phyloP scores from a whole-genome alignment of 2,329 filamentous ascomycete species.

The Aspergillus felis region DNA sequence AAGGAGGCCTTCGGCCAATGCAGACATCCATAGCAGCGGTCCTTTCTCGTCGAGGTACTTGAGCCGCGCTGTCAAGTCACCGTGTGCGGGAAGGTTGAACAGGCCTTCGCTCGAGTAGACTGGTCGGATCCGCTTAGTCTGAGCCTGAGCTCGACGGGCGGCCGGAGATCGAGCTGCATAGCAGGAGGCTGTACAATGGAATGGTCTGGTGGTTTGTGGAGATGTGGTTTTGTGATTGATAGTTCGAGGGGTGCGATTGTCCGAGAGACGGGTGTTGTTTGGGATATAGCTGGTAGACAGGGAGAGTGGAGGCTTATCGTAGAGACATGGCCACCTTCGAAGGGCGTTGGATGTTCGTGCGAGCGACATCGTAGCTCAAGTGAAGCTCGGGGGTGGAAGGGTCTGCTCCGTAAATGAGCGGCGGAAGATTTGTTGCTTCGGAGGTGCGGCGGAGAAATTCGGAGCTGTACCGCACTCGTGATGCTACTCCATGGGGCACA shows the following conservation, averaged over 20 bases:
- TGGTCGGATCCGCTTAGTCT: neutral
- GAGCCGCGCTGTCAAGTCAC: conserved; percentile 1
- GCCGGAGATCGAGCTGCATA: conserved; percentile 9
- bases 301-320: neutral
- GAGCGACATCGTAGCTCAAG: conserved; percentile 13
- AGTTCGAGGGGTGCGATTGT: neutral
- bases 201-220: neutral
- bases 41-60: conserved; percentile 1
- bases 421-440: neutral
- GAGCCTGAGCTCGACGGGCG: conserved; percentile 4
- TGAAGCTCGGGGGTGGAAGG: neutral
- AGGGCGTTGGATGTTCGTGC: conserved; percentile 11
- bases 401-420: neutral
- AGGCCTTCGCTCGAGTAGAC: conserved; percentile 1
- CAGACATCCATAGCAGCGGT: neutral
- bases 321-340: conserved; percentile 11
- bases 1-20: neutral
- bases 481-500: neutral
- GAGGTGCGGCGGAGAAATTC: conserved; percentile 7
- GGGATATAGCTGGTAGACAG: neutral
- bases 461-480: neutral
- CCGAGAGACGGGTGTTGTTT: neutral
- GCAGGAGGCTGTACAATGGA: conserved; percentile 10
- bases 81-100: neutral
- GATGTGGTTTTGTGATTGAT: neutral